A percentile compares a stretch with the other conserved stretches of the same genome.
Evolutionary conservation across 345 rosid species (phyloP).

Genomic region (Euphorbia lathyris): DNA sequence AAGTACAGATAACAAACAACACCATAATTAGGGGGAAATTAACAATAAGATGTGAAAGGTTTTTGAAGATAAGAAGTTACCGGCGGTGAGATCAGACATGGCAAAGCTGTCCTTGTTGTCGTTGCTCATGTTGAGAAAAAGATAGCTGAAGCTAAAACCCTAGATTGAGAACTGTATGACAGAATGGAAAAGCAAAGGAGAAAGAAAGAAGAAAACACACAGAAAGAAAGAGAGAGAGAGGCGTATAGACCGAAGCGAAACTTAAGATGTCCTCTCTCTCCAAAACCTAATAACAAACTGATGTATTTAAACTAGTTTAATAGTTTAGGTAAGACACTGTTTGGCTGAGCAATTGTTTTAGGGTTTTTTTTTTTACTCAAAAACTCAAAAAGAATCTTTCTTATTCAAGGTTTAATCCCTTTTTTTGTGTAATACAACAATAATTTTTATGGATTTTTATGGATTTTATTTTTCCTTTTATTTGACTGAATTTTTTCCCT

Average conservation of each 20-base stretch:
- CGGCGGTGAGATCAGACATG: slow-evolving; percentile 69
- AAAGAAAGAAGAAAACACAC: too few relatives aligned
- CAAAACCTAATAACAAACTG: neutral
- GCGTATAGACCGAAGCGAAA: neutral
- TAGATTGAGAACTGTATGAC: slow-evolving; percentile 31
- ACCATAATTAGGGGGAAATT: too few relatives aligned
- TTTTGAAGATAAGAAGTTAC: slow-evolving; percentile 24
- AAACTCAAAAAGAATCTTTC: neutral
- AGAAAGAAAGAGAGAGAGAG: slow-evolving; percentile 9
- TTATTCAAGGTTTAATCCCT: neutral
- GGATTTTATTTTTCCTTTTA: neutral
- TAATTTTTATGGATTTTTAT: neutral
- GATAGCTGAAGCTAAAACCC: slow-evolving; percentile 47
- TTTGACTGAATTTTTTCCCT: too few relatives aligned
- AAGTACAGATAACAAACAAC: neutral
- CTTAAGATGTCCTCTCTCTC: neutral
- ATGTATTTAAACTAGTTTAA: slow-evolving; percentile 3
- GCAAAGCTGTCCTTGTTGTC: slow-evolving; percentile 59
- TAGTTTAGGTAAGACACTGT: neutral
- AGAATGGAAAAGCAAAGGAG: neutral
- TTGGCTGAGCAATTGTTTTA: neutral
- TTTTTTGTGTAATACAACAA: neutral
- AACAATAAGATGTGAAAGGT: neutral
- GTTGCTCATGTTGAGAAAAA: slow-evolving; percentile 55
- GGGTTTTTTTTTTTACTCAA: neutral